Base-by-base conservation (phyloP, 2,329 filamentous ascomycete species). In the Phoma herbarum region DNA sequence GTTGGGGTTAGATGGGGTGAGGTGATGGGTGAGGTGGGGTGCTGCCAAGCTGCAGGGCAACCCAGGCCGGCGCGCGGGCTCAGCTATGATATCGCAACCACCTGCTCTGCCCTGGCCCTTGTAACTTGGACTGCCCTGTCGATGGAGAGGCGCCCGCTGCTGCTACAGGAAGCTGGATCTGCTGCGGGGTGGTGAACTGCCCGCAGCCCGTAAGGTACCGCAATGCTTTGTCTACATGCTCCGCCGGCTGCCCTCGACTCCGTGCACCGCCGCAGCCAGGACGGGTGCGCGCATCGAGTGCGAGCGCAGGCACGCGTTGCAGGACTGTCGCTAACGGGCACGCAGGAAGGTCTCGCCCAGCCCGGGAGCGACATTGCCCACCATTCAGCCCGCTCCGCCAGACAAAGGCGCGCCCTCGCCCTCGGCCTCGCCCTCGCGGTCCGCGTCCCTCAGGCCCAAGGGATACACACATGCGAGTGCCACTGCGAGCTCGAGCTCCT, bases 141-240 rank as follows among this genome's bases (percentile, higher is more conserved):
- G 61, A 75, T 76, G 74, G 74, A 75, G 73, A 73, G 56, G 70
- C 62, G 51, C 68, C 70, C 65, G 68, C 64, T 67, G 63, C 56
- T 67, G 62, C 57, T 60, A 67, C 65, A 71, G 65, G 68, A 75
- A 70, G 71, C 64, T 65, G 73, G 66, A 69, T 63, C 63, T 63
- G 73, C 67, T 65, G 72, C 61, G 69, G 62, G 70, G 71, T 67
- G 71, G 73, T 62, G 65, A 64, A 58, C 62, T 63, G 67, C 65
- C 64, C 63, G 65, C 62, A 65, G 64, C 61, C 59, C 52, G 37
- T 60, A 66, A 66, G 65, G 70, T 64, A 63, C 62, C 22, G 57
- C 61, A 62, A 59, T 42, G 31, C 39, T 11, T 55, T 29, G 33
- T 16, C 33, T 35, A 5, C 20, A 16, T 26, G 31, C 22, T 4